phyloP scores from a whole-genome alignment of 176 grass and related monocot genomes.

The Triticum urartu region DNA sequence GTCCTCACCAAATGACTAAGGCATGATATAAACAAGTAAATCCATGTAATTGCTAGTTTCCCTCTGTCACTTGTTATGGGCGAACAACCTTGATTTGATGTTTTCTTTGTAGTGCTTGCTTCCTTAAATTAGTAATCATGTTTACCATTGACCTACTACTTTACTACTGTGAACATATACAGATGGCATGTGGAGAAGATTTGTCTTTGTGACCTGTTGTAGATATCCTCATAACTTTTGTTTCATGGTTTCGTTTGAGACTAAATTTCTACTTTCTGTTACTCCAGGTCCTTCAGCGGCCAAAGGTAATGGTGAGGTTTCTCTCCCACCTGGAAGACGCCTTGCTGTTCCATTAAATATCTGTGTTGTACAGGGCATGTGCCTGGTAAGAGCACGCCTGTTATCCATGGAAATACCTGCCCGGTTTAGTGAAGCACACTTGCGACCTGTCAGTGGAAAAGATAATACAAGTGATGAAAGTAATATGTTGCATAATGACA shows the following conservation, averaged over 20 bases:
- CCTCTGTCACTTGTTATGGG: neutral
- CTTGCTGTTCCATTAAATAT: conserved; percentile 89
- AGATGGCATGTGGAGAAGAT: neutral
- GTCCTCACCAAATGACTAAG: neutral
- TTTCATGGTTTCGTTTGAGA: neutral
- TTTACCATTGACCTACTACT: neutral
- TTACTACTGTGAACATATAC: neutral
- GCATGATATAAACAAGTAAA: neutral
- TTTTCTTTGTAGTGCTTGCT: conserved; percentile 10
- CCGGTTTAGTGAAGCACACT: conserved; percentile 49
- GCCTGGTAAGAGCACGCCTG: conserved; percentile 80
- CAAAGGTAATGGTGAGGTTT: conserved; percentile 29
- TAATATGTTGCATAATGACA: conserved; percentile 29
- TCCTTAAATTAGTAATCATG: conserved; percentile 24
- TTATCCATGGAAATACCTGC: conserved; percentile 98
- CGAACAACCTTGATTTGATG: neutral
- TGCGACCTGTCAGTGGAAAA: conserved; percentile 31
- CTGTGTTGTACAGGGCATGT: conserved; percentile 85
- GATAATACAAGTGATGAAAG: conserved; percentile 37
- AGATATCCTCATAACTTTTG: neutral
- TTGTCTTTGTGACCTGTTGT: neutral
- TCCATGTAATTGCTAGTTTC: neutral
- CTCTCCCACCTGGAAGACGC: conserved; percentile 80
- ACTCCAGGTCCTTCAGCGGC: conserved; percentile 56
- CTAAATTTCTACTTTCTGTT: conserved; percentile 26